Base-by-base conservation (phyloP, 495 filamentous ascomycete species). In the Penicillium riverlandense region DNA sequence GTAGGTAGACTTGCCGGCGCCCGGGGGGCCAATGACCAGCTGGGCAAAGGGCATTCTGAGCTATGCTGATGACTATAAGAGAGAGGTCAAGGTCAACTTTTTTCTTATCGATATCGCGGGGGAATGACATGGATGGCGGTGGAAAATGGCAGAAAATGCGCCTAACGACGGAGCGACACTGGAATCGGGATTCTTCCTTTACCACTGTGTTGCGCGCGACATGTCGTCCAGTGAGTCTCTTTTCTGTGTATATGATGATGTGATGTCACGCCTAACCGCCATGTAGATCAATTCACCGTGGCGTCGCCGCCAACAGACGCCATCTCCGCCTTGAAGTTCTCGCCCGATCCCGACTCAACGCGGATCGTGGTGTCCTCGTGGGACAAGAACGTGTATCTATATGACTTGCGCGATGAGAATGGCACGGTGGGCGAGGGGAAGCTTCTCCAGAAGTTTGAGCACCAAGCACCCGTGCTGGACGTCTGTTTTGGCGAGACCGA, bases 1-100 rank as follows among this genome's bases (percentile, higher is more conserved):
- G 64, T 94, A 96, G 6, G 92, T 98, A 37, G 90, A 95, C 67
- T 98, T 98, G 12, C 92, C 92, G 16, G 90, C 79, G 48, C 92
- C 92, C 7, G 92, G 91, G 22, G 91, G 88, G 10, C 92, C 92
- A 45, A 96, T 84, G 10, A 96, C 83, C 16, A 98, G 79, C 67
- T 92, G 85, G 38, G 78, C 73, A 48, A 79, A 80, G 7, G 78
- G 79, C 78, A 82, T 83, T 29, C 16, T 47, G 48, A 40, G 31
- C 11, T 11, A 6, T 40, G 11, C 44, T 29, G 43, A 36, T 15
- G 12, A 37, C 12, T n/a, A 6, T 32, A 12, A 40, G 7, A 31
- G 29, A 40, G 22, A 41, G 28, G n/a, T 32, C 37, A 43, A 5
- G 9, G 14, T n/a, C 27, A 14, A 10, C 38, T 49, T 56, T 58